phyloP scores from a whole-genome alignment of 139 green algal species.

The Closterium sp. region DNA sequence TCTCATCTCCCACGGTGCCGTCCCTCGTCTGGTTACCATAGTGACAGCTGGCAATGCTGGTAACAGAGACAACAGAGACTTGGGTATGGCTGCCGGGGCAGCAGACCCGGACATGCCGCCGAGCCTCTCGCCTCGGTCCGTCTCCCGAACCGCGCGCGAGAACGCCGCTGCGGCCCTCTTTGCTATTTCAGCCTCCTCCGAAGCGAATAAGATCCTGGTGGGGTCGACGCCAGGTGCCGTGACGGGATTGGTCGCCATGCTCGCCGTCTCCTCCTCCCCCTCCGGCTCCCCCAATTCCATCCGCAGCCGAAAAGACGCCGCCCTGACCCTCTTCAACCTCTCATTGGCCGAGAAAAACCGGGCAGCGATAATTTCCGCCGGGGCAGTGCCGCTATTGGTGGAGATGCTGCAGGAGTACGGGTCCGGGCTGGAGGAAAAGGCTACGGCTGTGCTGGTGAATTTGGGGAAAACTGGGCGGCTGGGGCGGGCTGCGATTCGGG shows the following conservation, averaged over 20 bases:
- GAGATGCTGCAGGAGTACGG: constrained; percentile 20
- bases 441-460: constrained; percentile 40
- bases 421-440: constrained; percentile 43
- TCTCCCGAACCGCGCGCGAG: background rate
- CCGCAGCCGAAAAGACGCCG: constrained; percentile 19
- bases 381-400: constrained; percentile 19
- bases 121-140: background rate
- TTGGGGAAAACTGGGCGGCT: constrained; percentile 9
- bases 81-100: background rate
- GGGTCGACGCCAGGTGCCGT: background rate
- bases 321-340: constrained; percentile 45
- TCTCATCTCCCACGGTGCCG: background rate
- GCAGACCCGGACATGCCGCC: background rate
- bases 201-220: constrained; percentile 35
- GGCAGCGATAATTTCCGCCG: constrained; percentile 9
- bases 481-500: constrained; percentile 20
- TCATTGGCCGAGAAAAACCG: constrained; percentile 32
- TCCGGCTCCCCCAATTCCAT: background rate
- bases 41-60: background rate
- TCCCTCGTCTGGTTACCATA: background rate
- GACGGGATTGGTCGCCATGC: background rate
- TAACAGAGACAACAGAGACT: background rate
- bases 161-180: constrained; percentile 38
- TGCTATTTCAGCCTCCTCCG: constrained; percentile 6
- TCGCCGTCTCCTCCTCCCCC: background rate